A percentile compares a stretch with the other conserved stretches of the same genome.
phyloP scores from a whole-genome alignment of 768 basidiomycete species.

The Rhodotorula kratochvilovae region DNA sequence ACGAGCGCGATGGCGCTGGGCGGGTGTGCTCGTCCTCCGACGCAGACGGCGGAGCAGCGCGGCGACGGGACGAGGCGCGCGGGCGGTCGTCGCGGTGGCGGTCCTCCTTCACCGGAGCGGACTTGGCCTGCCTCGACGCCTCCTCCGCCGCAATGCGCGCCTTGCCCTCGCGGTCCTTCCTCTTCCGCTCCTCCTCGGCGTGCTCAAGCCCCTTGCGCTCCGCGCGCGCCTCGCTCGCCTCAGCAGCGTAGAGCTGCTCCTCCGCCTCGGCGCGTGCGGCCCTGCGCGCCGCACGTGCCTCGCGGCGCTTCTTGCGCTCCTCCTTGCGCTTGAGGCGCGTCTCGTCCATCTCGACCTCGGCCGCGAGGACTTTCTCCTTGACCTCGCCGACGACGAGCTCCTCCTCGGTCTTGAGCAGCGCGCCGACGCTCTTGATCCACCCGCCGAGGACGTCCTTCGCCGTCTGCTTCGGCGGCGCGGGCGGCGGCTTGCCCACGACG shows the following conservation, averaged over 20 bases:
- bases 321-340: constrained; percentile 11
- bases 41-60: background rate
- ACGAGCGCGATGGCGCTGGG: background rate
- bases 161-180: background rate
- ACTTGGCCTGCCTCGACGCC: background rate
- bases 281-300: constrained; percentile 1
- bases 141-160: background rate
- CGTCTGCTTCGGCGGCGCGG: background rate
- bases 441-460: constrained; percentile 16
- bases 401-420: constrained; percentile 20
- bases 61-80: background rate
- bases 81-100: background rate
- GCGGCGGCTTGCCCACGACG: constrained; percentile 7
- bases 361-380: constrained; percentile 14
- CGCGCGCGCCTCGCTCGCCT: background rate
- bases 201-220: background rate
- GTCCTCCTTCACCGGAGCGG: background rate
- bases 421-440: constrained; percentile 27
- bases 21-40: background rate
- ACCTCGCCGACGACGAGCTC: constrained; percentile 8
- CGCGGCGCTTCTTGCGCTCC: constrained; percentile 13
- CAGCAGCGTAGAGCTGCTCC: background rate
- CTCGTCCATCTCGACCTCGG: constrained; percentile 8
- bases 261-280: background rate
- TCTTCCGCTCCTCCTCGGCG: background rate